A percentile compares a stretch with the other conserved stretches of the same genome.
phyloP scores from a whole-genome alignment of 2,329 filamentous ascomycete genomes.

The Phialophora verrucosa region DNA sequence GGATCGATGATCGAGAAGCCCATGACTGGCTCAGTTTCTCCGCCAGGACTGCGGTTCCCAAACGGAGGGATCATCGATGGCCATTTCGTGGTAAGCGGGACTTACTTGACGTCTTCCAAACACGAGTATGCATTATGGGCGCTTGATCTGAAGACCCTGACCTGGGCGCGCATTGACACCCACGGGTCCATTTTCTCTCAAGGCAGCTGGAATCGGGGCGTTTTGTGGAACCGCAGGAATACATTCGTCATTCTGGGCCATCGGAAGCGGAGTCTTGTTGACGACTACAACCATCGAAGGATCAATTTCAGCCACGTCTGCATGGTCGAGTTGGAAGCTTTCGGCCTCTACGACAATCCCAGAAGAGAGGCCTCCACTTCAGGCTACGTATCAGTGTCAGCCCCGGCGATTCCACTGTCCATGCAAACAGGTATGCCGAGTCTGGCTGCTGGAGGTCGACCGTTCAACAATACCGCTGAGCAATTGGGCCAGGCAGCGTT shows the following conservation, averaged over 20 bases:
- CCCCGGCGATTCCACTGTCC: constrained; percentile 65
- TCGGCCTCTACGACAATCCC: constrained; percentile 96
- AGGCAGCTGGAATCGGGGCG: constrained; percentile 95
- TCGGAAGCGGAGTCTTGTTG: constrained; percentile 87
- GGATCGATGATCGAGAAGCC: constrained; percentile 83
- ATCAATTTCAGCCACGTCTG: constrained; percentile 98
- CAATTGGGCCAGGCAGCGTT: constrained; percentile 84
- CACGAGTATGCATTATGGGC: constrained; percentile 98
- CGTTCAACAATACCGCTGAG: constrained; percentile 76
- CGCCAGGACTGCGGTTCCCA: constrained; percentile 90
- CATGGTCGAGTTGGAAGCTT: constrained; percentile 95
- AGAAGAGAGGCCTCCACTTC: constrained; percentile 78
- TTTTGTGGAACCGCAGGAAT: constrained; percentile 91
- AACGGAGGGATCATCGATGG: constrained; percentile 95
- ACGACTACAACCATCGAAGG: constrained; percentile 96
- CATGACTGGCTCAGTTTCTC: constrained; percentile 86
- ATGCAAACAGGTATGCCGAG: constrained; percentile 49
- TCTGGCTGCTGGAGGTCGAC: constrained; percentile 73
- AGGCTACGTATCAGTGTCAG: constrained; percentile 83
- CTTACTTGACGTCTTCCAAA: constrained; percentile 95
- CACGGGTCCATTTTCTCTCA: constrained; percentile 93
- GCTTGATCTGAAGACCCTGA: constrained; percentile 82
- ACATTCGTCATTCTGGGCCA: constrained; percentile 96
- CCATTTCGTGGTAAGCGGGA: constrained; percentile 96
- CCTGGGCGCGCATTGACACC: constrained; percentile 95